Evolutionary conservation across 2,329 filamentous ascomycete genomes (phyloP).

Genomic region (Exophiala bonariae): DNA sequence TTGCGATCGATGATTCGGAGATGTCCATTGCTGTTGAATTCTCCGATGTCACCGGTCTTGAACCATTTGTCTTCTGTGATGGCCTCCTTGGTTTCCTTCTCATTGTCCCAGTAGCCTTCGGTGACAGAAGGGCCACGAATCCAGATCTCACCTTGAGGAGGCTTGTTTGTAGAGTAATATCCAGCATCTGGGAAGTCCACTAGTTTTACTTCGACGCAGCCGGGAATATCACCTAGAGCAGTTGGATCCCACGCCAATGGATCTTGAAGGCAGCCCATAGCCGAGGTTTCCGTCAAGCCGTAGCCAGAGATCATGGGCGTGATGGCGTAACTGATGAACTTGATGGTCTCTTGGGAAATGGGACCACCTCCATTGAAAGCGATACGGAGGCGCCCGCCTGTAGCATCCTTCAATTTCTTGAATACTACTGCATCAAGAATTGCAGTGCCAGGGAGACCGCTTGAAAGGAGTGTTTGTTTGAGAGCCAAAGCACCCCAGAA

Average conservation of each 20-base stretch:
- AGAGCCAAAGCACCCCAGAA: constrained; percentile 70
- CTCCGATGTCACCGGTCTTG: constrained; percentile 92
- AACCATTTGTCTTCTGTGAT: constrained; percentile 90
- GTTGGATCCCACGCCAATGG: constrained; percentile 79
- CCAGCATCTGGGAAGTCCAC: constrained; percentile 88
- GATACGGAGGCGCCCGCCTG: constrained; percentile 83
- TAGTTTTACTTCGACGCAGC: constrained; percentile 82
- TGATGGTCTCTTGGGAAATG: constrained; percentile 81
- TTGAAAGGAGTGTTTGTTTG: constrained; percentile 60
- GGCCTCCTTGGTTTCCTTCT: constrained; percentile 77
- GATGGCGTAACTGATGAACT: constrained; percentile 88
- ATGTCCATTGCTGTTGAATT: constrained; percentile 78
- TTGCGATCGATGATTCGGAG: constrained; percentile 89
- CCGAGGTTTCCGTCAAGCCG: constrained; percentile 89
- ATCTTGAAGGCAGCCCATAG: constrained; percentile 60
- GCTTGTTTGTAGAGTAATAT: constrained; percentile 71
- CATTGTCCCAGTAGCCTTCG: constrained; percentile 78
- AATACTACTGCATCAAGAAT: constrained; percentile 84
- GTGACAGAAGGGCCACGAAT: constrained; percentile 77
- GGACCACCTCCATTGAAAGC: constrained; percentile 94
- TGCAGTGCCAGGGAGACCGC: constrained; percentile 58
- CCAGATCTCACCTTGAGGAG: constrained; percentile 90
- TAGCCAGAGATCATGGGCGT: constrained; percentile 95
- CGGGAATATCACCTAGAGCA: constrained; percentile 75
- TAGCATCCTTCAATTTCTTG: constrained; percentile 85